Evolutionary conservation across 1,284 basidiomycete species (phyloP), one percentile per base, ranked within the genome.

Genomic region (Macrocystidia cucumis): DNA sequence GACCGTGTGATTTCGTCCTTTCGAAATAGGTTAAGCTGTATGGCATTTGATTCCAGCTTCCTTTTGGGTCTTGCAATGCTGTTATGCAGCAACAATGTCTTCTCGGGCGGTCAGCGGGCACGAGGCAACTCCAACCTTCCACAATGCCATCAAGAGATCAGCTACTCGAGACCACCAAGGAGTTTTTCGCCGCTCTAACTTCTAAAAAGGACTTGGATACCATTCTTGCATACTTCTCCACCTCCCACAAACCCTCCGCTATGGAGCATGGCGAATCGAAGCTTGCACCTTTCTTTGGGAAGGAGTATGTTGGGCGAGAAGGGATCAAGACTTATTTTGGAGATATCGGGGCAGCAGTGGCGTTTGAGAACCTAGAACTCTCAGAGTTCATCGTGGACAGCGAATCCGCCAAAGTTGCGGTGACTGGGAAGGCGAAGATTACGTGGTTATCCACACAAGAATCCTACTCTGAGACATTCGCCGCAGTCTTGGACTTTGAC

Each of bases 391-490:
- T 63, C 12, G 59, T 67, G 8, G 66, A 69, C 47, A 38, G 52
- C 2, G 66, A 70, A 34, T 54, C 52, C 29, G 51, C 56, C 25
- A 72, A 67, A 51, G 78, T 74, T 8, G 67, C 63, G 16, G 64
- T 72, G 41, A 73, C 66, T 45, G 78, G 76, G 2, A 51, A 41
- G 29, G 78, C 72, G 4, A 61, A 39, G 19, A 81, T 80, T 52
- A 73, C 65, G 1, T 79, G 78, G 78, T 54, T 50, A 34, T 58
- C 59, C 38, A 72, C 71, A 2, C 54, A 55, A 13, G 56, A 74
- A 48, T 63, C 60, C 34, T 82, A 79, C 78, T 55, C 73, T 20
- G 79, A 81, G 57, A 62, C 59, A n/a, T 81, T 82, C 46, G 57
- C 60, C 5, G 80, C 79, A 47, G 60, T 69, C 12, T 52, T 82